Base-by-base conservation (phyloP, 345 rosid species). In the Luvunga scandens region DNA sequence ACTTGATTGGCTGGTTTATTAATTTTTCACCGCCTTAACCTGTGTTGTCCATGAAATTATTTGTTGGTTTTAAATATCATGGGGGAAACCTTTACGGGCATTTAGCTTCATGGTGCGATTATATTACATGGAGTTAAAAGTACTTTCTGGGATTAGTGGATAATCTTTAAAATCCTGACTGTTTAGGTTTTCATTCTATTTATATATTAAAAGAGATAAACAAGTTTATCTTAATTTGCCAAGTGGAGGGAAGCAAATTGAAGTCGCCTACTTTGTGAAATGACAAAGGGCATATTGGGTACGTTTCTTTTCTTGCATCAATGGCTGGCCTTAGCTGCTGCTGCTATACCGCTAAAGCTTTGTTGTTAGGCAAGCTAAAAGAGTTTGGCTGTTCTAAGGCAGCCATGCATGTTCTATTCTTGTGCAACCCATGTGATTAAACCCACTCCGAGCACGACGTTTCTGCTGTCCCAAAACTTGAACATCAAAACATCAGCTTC, bases 391-490 rank as follows among this genome's bases (percentile, higher is more conserved):
- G 84, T 83, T 82, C 82, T 9, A 79, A 76, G 79, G 86, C 81
- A 81, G 83, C 77, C 81, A 84, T 82, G 87, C 86, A 79, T 81
- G 84, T 72, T 83, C 75, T 71, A 70, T 72, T 70, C 36, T 70
- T 42, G 36, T 80, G 69, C 87, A 79, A 13, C 79, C 83, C 89
- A 82, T 86, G 87, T 86, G 88, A 77, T 71, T 22, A 76, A 86
- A 79, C 70, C 79, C 78, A 66, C 77, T 69, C 79, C 50, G 1
- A 66, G 71, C 78, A 81, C 75, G 56, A 76, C 71, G 28, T 22
- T 45, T 61, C 57, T 69, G 73, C 45, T 75, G 75, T 74, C 78
- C 80, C 69, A 73, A 69, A 72, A 28, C 39, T 59, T 59, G 9
- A 25, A 63, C 67, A 69, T 71, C 60, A 56, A 75, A 73, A 76